Evolutionary conservation across 768 basidiomycete genomes (phyloP), one percentile per base, ranked within the genome.

Genomic region (Tulasnella calospora): DNA sequence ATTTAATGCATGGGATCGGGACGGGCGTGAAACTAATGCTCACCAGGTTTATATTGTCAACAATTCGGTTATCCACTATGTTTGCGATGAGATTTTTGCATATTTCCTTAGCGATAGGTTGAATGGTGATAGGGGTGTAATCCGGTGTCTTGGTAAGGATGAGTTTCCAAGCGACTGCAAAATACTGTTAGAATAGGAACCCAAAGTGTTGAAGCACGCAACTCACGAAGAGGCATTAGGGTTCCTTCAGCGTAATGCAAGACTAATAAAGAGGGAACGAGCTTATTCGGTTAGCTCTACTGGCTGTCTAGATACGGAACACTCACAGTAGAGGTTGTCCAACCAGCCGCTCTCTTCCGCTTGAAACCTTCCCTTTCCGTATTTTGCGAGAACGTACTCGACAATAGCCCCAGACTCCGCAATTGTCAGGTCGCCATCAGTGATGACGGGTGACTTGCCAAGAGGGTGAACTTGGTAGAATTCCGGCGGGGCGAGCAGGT

Each of bases 371-470:
- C 80, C 79, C 38, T 80, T 82, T 21, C 85, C 86, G 71, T 85
- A 87, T 79, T 85, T 86, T 35, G 82, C 79, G 70, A 88, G 84
- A 71, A 88, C 76, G 79, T 88, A 88, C 55, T 87, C 87, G 76
- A 87, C 82, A 51, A 88, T 87, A 23, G 87, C 87, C 35, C 85
- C 85, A 79, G 87, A 86, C 79, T 86, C 86, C 23, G 86, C 85
- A 21, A 89, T 78, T 4, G 83, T 85, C n/a, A 86, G 76, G 27
- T 85, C 85, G 17, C 86, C 87, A 80, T 88, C 86, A 3, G 86
- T 87, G 57, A 88, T 87, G 73, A 88, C 83, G 23, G 88, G 88
- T 3, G 86, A 83, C 80, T 86, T 88, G 35, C 88, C 87, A 13
- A 88, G 81, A n/a, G 88, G 87, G 71, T 86, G 83, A 33, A 87